Conservation (phyloP, 108 stramenopile genomes). For the Chaetoceros muelleri region DNA sequence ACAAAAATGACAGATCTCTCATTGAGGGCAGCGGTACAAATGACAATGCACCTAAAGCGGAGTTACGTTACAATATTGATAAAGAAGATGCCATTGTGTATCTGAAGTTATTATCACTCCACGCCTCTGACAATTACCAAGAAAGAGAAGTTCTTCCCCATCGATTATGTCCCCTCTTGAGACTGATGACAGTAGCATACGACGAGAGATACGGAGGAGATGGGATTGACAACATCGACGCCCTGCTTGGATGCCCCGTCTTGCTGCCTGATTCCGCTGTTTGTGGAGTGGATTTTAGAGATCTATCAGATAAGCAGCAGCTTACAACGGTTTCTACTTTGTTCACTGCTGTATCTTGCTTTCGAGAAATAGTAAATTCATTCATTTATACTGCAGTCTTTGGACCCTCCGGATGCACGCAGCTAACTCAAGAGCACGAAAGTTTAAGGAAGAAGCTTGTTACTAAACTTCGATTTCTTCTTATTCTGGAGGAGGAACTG, state of each 20-base stretch:
- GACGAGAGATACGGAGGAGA: conserved; percentile 12
- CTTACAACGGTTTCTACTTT: not conserved
- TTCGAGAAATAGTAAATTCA: conserved; percentile 9
- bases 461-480: not conserved
- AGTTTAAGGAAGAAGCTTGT: conserved; percentile 6
- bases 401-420: not conserved
- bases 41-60: conserved; percentile 1
- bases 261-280: not conserved
- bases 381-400: conserved; percentile 8
- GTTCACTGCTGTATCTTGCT: conserved; percentile 9
- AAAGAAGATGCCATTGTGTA: conserved; percentile 10
- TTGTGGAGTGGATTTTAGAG: not conserved
- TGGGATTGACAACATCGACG: conserved; percentile 12
- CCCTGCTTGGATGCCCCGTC: conserved; percentile 10
- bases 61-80: conserved; percentile 11
- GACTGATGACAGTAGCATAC: conserved; percentile 7
- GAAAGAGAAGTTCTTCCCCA: not conserved
- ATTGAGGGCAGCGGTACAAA: not conserved
- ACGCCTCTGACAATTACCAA: not conserved
- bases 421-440: not conserved
- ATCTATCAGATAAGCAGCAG: not conserved
- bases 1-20: not conserved
- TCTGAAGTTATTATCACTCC: conserved; percentile 8
- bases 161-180: conserved; percentile 4
- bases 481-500: conserved; percentile 7